Base-by-base conservation (phyloP, 192 early-diverging fungal species). In the Coemansia guatemalensis region DNA sequence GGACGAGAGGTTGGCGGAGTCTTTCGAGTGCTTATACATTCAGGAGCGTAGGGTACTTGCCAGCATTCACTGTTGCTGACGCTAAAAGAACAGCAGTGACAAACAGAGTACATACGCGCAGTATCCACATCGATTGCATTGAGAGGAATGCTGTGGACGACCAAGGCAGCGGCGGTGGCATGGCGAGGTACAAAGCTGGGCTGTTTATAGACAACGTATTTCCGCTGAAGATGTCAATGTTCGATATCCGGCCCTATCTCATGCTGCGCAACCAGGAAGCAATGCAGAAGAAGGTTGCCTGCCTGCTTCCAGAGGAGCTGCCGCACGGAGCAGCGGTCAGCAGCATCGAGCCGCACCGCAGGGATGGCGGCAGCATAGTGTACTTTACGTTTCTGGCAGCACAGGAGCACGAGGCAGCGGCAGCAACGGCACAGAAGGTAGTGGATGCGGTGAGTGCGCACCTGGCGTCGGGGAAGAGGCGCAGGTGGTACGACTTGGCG, bases 401-500 rank as follows among this genome's bases (percentile, higher is more conserved):
- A 3, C 53, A 12, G 11, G 29, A 48, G 21, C 41, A 56, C 7
- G 69, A 69, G 6, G 52, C 55, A 2, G 78, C 73, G 4, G 26
- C 55, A 29, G 11, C 25, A 2, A 44, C 58, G 17, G 78, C 73
- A 3, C 55, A 61, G 23, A 49, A 25, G 25, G 65, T 81, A 3
- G 72, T 81, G 5, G 39, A 32, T 3, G 59, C 58, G n/a, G 62
- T 81, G 18, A 50, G 69, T n/a, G 27, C 75, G 8, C 85, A 88
- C 58, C 67, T 95, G 9, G 62, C 79, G 8, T 58, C 85, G n/a
- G 64, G 85, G 18, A 73, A 67, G 22, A 62, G 84, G 8, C 82
- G 89, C 41, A 83, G 87, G 23, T 88, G 84, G 83, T 88, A 89
- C 59, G 91, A 88, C 55, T 68, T 92, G 26, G 74, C 80, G 56